Conservation (phyloP, 495 filamentous ascomycete species). For the Aspergillus saccharolyticus region DNA sequence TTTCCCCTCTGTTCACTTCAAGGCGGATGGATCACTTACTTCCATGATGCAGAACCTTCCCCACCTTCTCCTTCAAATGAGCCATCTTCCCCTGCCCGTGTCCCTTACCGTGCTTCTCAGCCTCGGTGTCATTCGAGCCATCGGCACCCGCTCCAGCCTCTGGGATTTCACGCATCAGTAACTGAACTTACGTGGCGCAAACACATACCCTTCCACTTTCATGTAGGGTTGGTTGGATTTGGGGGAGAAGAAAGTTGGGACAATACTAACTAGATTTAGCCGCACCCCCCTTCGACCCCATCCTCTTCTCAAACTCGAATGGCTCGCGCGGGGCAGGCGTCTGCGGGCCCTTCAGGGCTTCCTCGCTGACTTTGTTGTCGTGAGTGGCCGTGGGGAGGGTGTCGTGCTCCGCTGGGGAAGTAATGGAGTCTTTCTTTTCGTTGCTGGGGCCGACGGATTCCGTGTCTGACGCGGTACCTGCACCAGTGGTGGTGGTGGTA, state of each 20-base stretch:
- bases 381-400: not conserved
- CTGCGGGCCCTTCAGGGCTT: conserved; percentile 34
- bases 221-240: too few relatives aligned
- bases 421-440: not conserved
- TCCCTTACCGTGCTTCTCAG: not conserved
- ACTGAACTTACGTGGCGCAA: too few relatives aligned
- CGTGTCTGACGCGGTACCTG: not conserved
- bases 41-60: conserved; percentile 23
- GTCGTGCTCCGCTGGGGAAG: too few relatives aligned
- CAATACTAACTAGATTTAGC: not conserved
- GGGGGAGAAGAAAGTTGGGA: not conserved
- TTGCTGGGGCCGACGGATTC: not conserved
- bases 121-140: not conserved
- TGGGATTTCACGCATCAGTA: too few relatives aligned
- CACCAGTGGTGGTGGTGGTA: not conserved
- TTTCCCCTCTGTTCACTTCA: too few relatives aligned
- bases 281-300: conserved; percentile 7
- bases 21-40: not conserved
- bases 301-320: conserved; percentile 28
- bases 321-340: conserved; percentile 23
- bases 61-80: conserved; percentile 32
- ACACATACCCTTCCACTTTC: too few relatives aligned
- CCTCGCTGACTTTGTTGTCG: conserved; percentile 26
- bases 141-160: too few relatives aligned
- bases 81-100: conserved; percentile 8